Evolutionary conservation across 2,329 filamentous ascomycete genomes (phyloP), one percentile per base, ranked within the genome.

Genomic region (Alternaria consortialis): DNA sequence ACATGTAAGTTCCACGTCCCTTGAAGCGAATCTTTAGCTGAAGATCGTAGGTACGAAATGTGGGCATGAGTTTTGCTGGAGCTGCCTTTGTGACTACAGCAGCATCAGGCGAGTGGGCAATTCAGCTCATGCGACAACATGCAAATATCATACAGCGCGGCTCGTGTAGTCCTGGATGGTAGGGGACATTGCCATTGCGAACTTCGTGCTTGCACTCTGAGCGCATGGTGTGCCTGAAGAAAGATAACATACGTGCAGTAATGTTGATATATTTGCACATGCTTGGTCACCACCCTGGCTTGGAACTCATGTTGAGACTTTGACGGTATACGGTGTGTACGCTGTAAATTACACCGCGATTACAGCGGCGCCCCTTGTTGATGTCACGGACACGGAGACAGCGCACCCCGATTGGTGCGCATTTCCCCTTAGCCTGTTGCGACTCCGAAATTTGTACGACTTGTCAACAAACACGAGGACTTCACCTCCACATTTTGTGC

Each of bases 61-160:
- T 60, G 58, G 66, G 5, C 69, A 75, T 51, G 72, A 81, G 52
- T 83, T 82, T 58, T 82, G 81, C 66, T 83, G 78, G 77, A 51
- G 72, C 25, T 82, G 77, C 37, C 57, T 77, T 39, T 75, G 68
- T 6, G 63, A 69, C 15, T 79, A 73, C 55, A 62, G 64, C 8
- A 37, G 54, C n/a, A 67, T 75, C 17, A 52, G 69, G 8, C 44
- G 8, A 5, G 37, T 56, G 15, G 70, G 71, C 2, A 75, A 75
- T 50, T 25, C 56, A 6, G 65, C 56, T 15, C 74, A 76, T 54
- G 55, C 53, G 17, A 40, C n/a, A 40, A 32, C 29, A 3, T 76
- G 74, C 61, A 62, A 64, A 31, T 71, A 73, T 36, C 63, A 72
- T 47, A 56, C 64, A 23, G 44, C 37, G 23, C 67, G 63, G 23